phyloP scores from a whole-genome alignment of 805 yeast genomes.

The Wilhelminamyces savonicus region DNA sequence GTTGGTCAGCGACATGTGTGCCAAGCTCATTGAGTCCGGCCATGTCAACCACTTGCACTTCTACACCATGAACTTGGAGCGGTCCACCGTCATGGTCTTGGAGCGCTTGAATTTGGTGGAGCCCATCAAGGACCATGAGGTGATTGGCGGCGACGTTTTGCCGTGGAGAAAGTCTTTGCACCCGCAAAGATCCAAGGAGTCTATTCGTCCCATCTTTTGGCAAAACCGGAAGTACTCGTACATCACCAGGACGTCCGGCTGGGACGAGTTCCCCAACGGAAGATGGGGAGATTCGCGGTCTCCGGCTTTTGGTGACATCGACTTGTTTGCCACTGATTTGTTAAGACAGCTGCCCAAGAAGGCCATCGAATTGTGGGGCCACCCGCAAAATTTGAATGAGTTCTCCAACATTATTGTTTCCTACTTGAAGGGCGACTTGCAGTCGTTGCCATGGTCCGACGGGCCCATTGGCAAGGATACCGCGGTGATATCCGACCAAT shows the following conservation, averaged over 20 bases:
- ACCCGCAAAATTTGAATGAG: slow-evolving; percentile 56
- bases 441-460: slow-evolving; percentile 91
- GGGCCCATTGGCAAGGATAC: slow-evolving; percentile 80
- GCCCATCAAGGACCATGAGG: slow-evolving; percentile 30
- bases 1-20: slow-evolving; percentile 79
- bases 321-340: slow-evolving; percentile 70
- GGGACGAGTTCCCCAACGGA: slow-evolving; percentile 99
- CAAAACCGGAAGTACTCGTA: slow-evolving; percentile 87
- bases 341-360: slow-evolving; percentile 77
- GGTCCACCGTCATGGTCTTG: slow-evolving; percentile 80
- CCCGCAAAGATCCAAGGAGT: slow-evolving; percentile 71
- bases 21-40: slow-evolving; percentile 61
- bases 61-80: slow-evolving; percentile 96
- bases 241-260: slow-evolving; percentile 80
- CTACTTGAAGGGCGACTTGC: slow-evolving; percentile 67
- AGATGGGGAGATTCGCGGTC: slow-evolving; percentile 98
- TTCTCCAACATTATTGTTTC: slow-evolving; percentile 55
- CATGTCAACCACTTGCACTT: slow-evolving; percentile 83
- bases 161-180: slow-evolving; percentile 95
- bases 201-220: slow-evolving; percentile 95
- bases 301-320: slow-evolving; percentile 93
- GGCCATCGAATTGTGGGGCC: slow-evolving; percentile 85
- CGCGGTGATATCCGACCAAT: slow-evolving; percentile 48
- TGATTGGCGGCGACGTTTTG: slow-evolving; percentile 35
- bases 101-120: slow-evolving; percentile 63